phyloP scores from a whole-genome alignment of 495 filamentous ascomycete species.

The Aspergillus egyptiacus region DNA sequence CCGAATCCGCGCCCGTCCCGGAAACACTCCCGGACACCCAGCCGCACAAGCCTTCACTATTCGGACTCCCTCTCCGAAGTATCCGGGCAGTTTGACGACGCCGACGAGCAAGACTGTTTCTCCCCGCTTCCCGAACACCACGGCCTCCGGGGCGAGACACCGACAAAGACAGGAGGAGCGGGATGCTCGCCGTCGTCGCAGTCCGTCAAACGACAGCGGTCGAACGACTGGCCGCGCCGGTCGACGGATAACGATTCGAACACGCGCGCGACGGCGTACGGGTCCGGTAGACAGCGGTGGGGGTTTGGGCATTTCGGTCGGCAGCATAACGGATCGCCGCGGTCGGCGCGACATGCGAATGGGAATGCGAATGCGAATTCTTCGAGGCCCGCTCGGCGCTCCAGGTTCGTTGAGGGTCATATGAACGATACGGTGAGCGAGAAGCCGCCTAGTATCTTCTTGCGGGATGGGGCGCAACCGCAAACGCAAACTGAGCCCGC shows the following conservation, averaged over 20 bases:
- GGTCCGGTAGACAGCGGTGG: slow-evolving; percentile 11
- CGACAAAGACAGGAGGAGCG: no score
- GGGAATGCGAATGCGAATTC: no score
- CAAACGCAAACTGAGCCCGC: slow-evolving; percentile 2
- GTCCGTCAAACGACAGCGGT: slow-evolving; percentile 40
- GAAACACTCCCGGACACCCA: slow-evolving; percentile 28
- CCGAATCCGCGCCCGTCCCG: slow-evolving; percentile 21
- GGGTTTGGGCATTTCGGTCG: slow-evolving; percentile 9
- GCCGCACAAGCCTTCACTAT: slow-evolving; percentile 16
- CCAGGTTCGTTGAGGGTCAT: slow-evolving; percentile 64
- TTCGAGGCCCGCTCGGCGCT: slow-evolving; percentile 47
- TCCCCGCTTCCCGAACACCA: neutral
- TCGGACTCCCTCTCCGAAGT: slow-evolving; percentile 27
- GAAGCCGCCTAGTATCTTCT: slow-evolving; percentile 58
- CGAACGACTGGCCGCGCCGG: slow-evolving; percentile 43
- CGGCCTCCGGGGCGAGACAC: neutral
- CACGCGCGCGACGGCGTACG: neutral
- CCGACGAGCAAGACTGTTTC: slow-evolving; percentile 25
- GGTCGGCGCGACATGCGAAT: slow-evolving; percentile 18
- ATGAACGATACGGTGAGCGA: slow-evolving; percentile 72
- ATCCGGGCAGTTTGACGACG: slow-evolving; percentile 40
- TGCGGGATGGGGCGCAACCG: slow-evolving; percentile 38
- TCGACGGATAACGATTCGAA: slow-evolving; percentile 1
- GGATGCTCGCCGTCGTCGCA: slow-evolving; percentile 26
- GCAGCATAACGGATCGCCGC: slow-evolving; percentile 23